Conservation (phyloP, 2,329 filamentous ascomycete genomes). For the Fusarium zealandicum region DNA sequence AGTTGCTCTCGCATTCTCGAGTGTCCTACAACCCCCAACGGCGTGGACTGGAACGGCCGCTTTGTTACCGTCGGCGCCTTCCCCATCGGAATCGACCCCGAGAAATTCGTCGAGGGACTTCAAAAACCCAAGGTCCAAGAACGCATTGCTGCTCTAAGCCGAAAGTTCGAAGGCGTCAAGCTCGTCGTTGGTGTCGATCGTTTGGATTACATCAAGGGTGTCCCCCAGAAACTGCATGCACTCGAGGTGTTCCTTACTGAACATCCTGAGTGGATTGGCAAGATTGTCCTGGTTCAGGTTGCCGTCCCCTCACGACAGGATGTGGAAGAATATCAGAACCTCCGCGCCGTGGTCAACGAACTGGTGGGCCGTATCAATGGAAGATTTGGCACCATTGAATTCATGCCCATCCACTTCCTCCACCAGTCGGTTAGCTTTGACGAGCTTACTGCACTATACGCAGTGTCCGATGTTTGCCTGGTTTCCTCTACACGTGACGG, state of each 20-base stretch:
- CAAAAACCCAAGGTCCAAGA: constrained; percentile 86
- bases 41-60: constrained; percentile 87
- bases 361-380: constrained; percentile 97
- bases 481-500: constrained; percentile 96
- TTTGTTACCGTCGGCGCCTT: constrained; percentile 93
- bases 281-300: constrained; percentile 94
- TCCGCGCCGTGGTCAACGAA: constrained; percentile 95
- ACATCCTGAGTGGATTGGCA: constrained; percentile 97
- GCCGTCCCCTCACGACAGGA: constrained; percentile 94
- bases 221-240: constrained; percentile 95
- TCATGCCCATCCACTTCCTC: constrained; percentile 98
- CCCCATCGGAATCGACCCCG: constrained; percentile 96
- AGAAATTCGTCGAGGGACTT: constrained; percentile 91
- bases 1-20: constrained; percentile 92
- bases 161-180: constrained; percentile 95
- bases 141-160: constrained; percentile 82
- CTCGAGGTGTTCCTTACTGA: constrained; percentile 96
- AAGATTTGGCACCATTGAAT: constrained; percentile 95
- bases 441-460: constrained; percentile 92
- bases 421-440: constrained; percentile 96
- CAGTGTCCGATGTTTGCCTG: constrained; percentile 88
- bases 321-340: constrained; percentile 97
- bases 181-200: constrained; percentile 96
- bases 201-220: constrained; percentile 98
- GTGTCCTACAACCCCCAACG: constrained; percentile 85